A percentile compares a stretch with the other conserved stretches of the same genome.
Evolutionary conservation across 2,329 filamentous ascomycete species (phyloP).

Genomic region (Stagonosporopsis cucurbitacearum): DNA sequence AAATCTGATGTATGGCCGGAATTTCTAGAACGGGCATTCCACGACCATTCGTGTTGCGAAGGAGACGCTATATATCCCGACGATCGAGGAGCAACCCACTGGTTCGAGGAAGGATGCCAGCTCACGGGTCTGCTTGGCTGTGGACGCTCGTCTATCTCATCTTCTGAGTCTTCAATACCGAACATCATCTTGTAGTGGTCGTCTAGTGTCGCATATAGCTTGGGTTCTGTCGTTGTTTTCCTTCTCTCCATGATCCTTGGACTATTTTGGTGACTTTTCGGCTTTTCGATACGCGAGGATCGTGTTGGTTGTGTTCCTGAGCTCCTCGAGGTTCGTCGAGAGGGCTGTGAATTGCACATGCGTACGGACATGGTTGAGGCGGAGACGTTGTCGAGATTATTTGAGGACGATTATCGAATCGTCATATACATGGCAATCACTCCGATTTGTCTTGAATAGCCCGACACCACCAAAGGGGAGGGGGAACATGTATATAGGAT

Average conservation of each 20-base stretch:
- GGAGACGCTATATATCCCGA: slow-evolving; percentile 33
- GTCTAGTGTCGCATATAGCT: slow-evolving; percentile 49
- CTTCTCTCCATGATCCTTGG: slow-evolving; percentile 46
- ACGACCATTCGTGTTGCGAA: slow-evolving; percentile 39
- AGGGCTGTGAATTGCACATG: slow-evolving; percentile 36
- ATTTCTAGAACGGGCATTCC: slow-evolving; percentile 32
- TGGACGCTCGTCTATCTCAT: slow-evolving; percentile 31
- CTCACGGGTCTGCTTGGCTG: slow-evolving; percentile 65
- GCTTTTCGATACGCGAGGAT: slow-evolving; percentile 49
- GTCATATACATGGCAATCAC: slow-evolving; percentile 27
- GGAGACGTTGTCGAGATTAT: slow-evolving; percentile 21
- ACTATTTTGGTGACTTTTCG: slow-evolving; percentile 49
- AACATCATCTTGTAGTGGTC: slow-evolving; percentile 53
- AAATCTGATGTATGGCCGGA: slow-evolving; percentile 43
- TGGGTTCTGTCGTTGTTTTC: slow-evolving; percentile 47
- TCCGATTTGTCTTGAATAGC: slow-evolving; percentile 26
- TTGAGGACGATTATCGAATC: slow-evolving; percentile 21
- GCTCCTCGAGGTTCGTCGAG: slow-evolving; percentile 43
- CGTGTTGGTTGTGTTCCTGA: slow-evolving; percentile 38
- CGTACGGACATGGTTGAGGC: slow-evolving; percentile 35
- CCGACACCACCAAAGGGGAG: slow-evolving; percentile 28
- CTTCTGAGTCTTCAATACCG: slow-evolving; percentile 40
- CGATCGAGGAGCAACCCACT: slow-evolving; percentile 35
- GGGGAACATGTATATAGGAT: slow-evolving; percentile 47
- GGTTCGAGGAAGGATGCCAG: slow-evolving; percentile 74